Evolutionary conservation across 2,329 filamentous ascomycete species (phyloP).

Genomic region (Colletotrichum lini): DNA sequence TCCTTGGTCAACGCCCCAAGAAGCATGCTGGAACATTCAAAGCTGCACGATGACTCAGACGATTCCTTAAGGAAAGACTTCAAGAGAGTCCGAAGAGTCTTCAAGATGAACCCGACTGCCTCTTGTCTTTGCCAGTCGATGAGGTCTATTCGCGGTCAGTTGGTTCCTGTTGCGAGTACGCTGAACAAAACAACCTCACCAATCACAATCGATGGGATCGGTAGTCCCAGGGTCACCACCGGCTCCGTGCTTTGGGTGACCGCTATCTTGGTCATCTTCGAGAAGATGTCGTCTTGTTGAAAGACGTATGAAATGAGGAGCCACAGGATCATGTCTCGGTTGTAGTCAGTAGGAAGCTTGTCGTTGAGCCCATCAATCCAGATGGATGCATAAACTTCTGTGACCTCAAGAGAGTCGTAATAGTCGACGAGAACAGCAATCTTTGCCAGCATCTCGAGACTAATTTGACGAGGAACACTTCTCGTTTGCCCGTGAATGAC

Average conservation of each 20-base stretch:
- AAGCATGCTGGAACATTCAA: background rate
- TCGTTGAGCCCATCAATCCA: constrained; percentile 40
- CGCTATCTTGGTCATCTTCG: constrained; percentile 25
- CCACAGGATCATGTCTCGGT: constrained; percentile 27
- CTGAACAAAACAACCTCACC: background rate
- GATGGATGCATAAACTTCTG: constrained; percentile 32
- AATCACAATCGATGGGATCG: background rate
- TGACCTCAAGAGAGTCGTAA: constrained; percentile 47
- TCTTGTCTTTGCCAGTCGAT: constrained; percentile 3
- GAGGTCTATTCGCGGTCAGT: background rate
- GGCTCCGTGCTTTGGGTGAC: constrained; percentile 11
- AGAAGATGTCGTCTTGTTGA: background rate
- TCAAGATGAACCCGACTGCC: background rate
- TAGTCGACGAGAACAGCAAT: constrained; percentile 49
- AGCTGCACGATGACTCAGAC: background rate
- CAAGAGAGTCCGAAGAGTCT: background rate
- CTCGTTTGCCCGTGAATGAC: constrained; percentile 45
- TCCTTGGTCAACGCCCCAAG: background rate
- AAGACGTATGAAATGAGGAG: constrained; percentile 44
- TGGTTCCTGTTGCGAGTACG: too few relatives aligned
- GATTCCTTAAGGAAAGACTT: fast-evolving
- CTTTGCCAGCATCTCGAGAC: constrained; percentile 46
- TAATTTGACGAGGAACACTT: constrained; percentile 43
- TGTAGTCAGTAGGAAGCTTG: constrained; percentile 2
- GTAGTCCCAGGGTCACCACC: background rate